A percentile compares a stretch with the other conserved stretches of the same genome.
These are phyloP conservation scores for Diaporthe sp. DNA, from an alignment of 2,329 filamentous ascomycete species.

Conservation along the genomic window DNA sequence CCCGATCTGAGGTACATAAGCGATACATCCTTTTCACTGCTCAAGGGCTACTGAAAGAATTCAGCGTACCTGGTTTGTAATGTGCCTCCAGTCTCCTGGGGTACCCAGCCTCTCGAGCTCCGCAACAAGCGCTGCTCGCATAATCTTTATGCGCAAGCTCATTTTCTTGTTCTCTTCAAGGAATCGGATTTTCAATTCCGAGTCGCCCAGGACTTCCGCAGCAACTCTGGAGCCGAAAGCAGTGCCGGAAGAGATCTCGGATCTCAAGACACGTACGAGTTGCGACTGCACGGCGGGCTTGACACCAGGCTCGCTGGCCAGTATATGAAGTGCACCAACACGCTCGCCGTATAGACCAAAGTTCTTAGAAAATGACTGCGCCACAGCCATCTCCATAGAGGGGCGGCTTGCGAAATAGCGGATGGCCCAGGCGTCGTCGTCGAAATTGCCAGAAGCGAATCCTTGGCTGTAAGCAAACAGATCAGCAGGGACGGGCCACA, in stretches of 20 bases:
- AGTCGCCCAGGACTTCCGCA: conserved; percentile 45
- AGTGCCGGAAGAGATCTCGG: conserved; percentile 48
- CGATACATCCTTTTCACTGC: background rate
- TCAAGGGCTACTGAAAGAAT: background rate
- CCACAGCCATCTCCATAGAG: conserved; percentile 46
- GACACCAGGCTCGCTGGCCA: conserved; percentile 30
- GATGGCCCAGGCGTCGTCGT: conserved; percentile 52
- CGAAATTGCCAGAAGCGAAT: conserved; percentile 52
- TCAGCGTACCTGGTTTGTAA: conserved; percentile 40
- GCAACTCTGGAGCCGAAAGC: conserved; percentile 50
- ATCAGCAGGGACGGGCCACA: conserved; percentile 7
- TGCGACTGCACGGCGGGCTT: conserved; percentile 34
- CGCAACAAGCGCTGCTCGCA: conserved; percentile 46
- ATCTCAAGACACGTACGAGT: conserved; percentile 45
- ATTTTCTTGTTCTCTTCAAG: conserved; percentile 51
- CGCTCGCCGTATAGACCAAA: conserved; percentile 47
- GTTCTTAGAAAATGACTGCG: conserved; percentile 54
- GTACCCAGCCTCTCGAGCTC: conserved; percentile 45
- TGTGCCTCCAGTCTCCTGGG: conserved; percentile 49
- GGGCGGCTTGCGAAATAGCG: conserved; percentile 46
- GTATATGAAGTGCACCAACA: conserved; percentile 42
- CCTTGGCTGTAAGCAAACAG: conserved; percentile 47
- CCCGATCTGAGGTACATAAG: conserved; percentile 50
- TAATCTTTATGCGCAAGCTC: conserved; percentile 50
- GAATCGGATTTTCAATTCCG: conserved; percentile 48